Evolutionary conservation across 2,329 filamentous ascomycete genomes (phyloP), one percentile per base, ranked within the genome.

Genomic region (Parascedosporium putredinis): DNA sequence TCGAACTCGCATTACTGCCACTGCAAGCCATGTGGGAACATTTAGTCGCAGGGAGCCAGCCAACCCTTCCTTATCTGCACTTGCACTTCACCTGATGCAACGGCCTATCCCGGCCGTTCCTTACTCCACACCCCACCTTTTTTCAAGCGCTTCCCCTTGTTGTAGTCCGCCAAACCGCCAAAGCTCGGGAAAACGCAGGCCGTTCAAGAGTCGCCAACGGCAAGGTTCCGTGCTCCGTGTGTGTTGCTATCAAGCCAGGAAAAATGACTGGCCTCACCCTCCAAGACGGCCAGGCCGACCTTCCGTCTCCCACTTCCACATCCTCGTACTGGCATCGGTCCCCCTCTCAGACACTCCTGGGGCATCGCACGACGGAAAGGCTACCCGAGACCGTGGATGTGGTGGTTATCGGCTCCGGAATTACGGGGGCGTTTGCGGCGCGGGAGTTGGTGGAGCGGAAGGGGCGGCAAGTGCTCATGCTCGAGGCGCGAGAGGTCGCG

Each of bases 401-500:
- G 3, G 76, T 88, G 4, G 73, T 91, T 22, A 71, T 91, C 4
- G 86, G 86, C 34, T 86, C 79, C 58, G 86, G 86, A 22, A 86
- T 91, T 57, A 85, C 84, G 2, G 86, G 86, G n/a, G 68, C 81
- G 1, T 86, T 84, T 63, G 83, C 81, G 1, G 84, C 84, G 3
- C 73, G 79, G 54, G 80, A 78, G 59, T 68, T 88, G 47, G 75
- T 67, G 59, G 71, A 68, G 51, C 60, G 64, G 53, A 57, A 64
- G 34, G 68, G 72, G 4, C 67, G 73, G 52, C 71, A 66, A n/a
- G 75, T 89, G 6, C 71, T 90, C 5, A 75, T 90, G 69, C 71
- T 91, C 4, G 86, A 91, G 65, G 86, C 86, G 12, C 73, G 86
- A 57, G 86, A 90, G 68, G 84, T 82, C 3, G 90, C 86, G 60